phyloP scores from a whole-genome alignment of 2,329 filamentous ascomycete species.

The Rhynchosporium graminicola region DNA sequence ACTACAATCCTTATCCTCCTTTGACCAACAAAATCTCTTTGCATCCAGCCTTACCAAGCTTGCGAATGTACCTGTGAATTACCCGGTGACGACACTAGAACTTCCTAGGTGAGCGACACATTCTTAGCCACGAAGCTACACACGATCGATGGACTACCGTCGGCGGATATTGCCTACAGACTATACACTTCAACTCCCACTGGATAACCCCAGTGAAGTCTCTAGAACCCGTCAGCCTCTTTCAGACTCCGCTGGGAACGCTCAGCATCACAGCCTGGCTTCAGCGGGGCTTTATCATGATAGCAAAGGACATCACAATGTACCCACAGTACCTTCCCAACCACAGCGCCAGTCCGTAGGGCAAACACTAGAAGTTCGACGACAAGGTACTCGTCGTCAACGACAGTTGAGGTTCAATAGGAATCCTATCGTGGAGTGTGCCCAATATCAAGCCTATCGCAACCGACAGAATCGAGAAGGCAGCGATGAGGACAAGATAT shows the following conservation, averaged over 20 bases:
- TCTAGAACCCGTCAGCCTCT: slow-evolving; percentile 35
- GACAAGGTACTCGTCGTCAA: slow-evolving; percentile 39
- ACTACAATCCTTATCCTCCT: slow-evolving; percentile 38
- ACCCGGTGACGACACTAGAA: slow-evolving; percentile 25
- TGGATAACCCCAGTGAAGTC: slow-evolving; percentile 29
- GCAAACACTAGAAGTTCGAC: slow-evolving; percentile 37
- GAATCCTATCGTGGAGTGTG: slow-evolving; percentile 63
- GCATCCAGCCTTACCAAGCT: slow-evolving; percentile 23
- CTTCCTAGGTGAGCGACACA: slow-evolving; percentile 32
- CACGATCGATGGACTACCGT: slow-evolving; percentile 35
- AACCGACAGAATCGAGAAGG: slow-evolving; percentile 65
- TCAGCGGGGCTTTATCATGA: slow-evolving; percentile 35
- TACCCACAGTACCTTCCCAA: slow-evolving; percentile 37
- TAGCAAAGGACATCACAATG: slow-evolving; percentile 32
- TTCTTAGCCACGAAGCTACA: slow-evolving; percentile 32
- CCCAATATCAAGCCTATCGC: slow-evolving; percentile 66
- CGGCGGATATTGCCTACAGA: slow-evolving; percentile 33
- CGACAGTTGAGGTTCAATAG: slow-evolving; percentile 40
- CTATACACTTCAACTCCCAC: slow-evolving; percentile 29
- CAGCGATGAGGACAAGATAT: slow-evolving; percentile 57
- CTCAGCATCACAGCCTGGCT: slow-evolving; percentile 36
- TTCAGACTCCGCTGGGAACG: slow-evolving; percentile 38
- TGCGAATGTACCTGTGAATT: slow-evolving; percentile 22
- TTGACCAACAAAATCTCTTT: slow-evolving; percentile 32
- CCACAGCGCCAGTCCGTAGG: slow-evolving; percentile 28